Percentiles rank a stretch among this genome's conserved stretches.
These are phyloP conservation scores for Xanthoconium purpureum DNA, from an alignment of 768 basidiomycete species.

Conservation along the genomic window DNA sequence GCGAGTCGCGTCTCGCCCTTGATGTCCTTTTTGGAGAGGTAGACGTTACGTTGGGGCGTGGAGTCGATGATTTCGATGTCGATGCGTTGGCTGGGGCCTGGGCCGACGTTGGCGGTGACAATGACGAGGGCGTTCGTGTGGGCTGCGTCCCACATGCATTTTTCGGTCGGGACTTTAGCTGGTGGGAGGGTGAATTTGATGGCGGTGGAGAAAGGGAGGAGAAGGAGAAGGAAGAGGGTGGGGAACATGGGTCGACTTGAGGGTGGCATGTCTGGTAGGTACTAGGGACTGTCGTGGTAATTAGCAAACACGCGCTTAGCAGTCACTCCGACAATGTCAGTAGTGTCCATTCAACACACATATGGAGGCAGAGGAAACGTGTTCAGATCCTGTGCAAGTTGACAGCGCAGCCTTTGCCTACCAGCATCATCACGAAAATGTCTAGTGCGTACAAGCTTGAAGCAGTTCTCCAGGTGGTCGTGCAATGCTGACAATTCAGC, in stretches of 20 bases:
- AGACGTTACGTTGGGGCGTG: slow-evolving; percentile 78
- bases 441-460: too few species aligned
- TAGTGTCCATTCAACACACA: too few species aligned
- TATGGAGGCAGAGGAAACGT: too few species aligned
- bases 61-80: slow-evolving; percentile 96
- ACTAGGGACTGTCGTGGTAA: not conserved
- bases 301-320: too few species aligned
- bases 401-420: too few species aligned
- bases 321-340: too few species aligned
- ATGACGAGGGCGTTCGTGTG: slow-evolving; percentile 87
- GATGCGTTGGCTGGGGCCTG: slow-evolving; percentile 72
- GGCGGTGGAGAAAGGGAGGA: slow-evolving; percentile 40
- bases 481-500: not conserved
- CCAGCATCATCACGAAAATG: too few species aligned
- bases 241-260: slow-evolving; percentile 5
- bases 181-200: slow-evolving; percentile 86
- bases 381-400: too few species aligned
- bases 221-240: slow-evolving; percentile 18
- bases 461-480: not conserved
- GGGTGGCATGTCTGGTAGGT: not conserved
- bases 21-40: slow-evolving; percentile 84
- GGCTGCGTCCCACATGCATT: slow-evolving; percentile 96
- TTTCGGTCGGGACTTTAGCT: slow-evolving; percentile 65
- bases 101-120: slow-evolving; percentile 89
- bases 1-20: slow-evolving; percentile 91